Base-by-base conservation (phyloP, 805 yeast genomes). In the Wickerhamiella kurtzmanii region DNA sequence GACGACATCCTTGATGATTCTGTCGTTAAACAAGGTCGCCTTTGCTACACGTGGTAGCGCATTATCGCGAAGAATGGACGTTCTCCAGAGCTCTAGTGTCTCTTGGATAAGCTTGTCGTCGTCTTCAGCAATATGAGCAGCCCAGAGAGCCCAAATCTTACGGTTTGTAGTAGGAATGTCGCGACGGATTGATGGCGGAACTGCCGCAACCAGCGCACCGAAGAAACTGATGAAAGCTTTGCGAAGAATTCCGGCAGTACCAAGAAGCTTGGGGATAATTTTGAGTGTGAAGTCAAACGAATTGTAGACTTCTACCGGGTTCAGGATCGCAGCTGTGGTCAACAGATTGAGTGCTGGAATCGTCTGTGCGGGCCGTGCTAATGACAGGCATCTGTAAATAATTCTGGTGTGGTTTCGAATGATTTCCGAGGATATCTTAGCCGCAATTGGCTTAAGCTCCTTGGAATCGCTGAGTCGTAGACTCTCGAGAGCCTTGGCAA, bases 21-120 rank as follows among this genome's bases (percentile, higher is more conserved):
- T 75, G 58, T 88, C 96, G 55, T 84, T 85, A 56, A 89, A 73
- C 15, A 87, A 72, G 50, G 77, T 76, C 50, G 85, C 74, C 60
- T 87, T 88, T 0, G 86, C 74, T 6, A 25, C 32, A 25, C 32
- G 32, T 6, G 32, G 32, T 25, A 45, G 38, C 11, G 72, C 64
- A 2, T 66, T 56, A 53, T 88, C 96, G 22, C 65, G 60, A 35
- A 85, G 57, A 2, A 88, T 71, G 19, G 67, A 64, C 1, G 64
- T 58, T 16, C 70, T 74, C 48, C 85, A 64, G 21, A 76, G 69
- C 0, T 62, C 59, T 2, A 84, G 47, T 0, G 80, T 65, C 19
- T 58, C 45, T 0, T 48, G 47, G 11, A 79, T 58, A n/a, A 71
- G 45, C 1, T 65, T 67, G 4, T 63, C 58, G 8, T 77, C 65